A percentile compares a stretch with the other conserved stretches of the same genome.
These are phyloP conservation scores for Lepraria neglecta DNA, from an alignment of 495 filamentous ascomycete species.

Conservation along the genomic window DNA sequence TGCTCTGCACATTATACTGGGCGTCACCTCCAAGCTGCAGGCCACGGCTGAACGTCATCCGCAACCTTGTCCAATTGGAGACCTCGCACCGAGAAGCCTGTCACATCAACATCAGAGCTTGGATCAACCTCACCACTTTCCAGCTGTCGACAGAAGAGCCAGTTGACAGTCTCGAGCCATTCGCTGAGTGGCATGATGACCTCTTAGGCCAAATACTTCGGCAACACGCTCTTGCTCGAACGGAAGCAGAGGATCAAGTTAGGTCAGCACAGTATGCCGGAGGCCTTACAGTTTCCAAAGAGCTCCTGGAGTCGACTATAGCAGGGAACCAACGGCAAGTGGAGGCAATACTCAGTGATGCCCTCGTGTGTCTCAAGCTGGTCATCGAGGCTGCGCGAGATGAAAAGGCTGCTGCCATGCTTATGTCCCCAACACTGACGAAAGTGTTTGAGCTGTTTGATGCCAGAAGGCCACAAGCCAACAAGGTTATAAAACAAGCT, in stretches of 20 bases:
- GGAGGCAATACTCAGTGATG: conserved; percentile 51
- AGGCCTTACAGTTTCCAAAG: conserved; percentile 36
- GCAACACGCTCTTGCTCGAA: conserved; percentile 54
- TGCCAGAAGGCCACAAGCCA: conserved; percentile 33
- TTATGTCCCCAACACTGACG: conserved; percentile 34
- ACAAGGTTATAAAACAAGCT: conserved; percentile 37
- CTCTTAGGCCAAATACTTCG: conserved; percentile 49
- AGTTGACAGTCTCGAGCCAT: conserved; percentile 46
- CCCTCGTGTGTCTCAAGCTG: conserved; percentile 45
- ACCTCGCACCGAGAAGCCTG: conserved; percentile 81
- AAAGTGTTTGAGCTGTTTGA: conserved; percentile 40
- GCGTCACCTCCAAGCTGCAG: conserved; percentile 65
- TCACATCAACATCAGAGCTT: conserved; percentile 72
- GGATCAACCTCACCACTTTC: conserved; percentile 72
- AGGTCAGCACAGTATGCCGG: conserved; percentile 31
- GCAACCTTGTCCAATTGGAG: conserved; percentile 69
- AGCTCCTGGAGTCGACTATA: conserved; percentile 51
- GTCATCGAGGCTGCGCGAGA: conserved; percentile 41
- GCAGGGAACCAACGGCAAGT: conserved; percentile 56
- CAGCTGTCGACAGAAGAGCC: conserved; percentile 57
- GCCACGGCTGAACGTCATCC: conserved; percentile 64
- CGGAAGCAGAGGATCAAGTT: conserved; percentile 55
- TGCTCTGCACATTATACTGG: conserved; percentile 86
- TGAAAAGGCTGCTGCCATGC: conserved; percentile 32
- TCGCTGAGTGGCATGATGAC: conserved; percentile 64